Evolutionary conservation across 2,329 filamentous ascomycete genomes (phyloP).

Genomic region (Neurospora crassa): DNA sequence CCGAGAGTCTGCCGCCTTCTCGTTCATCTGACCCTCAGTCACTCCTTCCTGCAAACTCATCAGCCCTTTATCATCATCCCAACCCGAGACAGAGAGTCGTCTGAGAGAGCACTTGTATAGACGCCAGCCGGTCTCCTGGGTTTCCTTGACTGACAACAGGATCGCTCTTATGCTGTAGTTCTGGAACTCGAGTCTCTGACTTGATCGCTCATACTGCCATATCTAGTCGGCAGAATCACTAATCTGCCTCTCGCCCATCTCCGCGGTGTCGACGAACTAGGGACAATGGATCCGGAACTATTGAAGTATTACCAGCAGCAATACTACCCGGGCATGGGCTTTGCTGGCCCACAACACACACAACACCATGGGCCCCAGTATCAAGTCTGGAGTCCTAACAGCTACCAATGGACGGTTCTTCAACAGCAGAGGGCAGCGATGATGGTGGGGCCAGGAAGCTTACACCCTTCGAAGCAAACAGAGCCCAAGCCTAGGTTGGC

Average conservation of each 20-base stretch:
- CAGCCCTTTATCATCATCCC: neutral
- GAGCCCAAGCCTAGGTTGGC: conserved; percentile 45
- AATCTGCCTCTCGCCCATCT: neutral
- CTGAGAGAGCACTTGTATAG: neutral
- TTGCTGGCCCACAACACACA: neutral
- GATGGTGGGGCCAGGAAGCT: conserved; percentile 16
- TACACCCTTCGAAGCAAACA: conserved; percentile 19
- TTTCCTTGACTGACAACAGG: neutral
- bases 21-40: conserved; percentile 16
- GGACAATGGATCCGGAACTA: neutral
- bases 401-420: conserved; percentile 15
- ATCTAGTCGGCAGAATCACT: neutral
- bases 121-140: neutral
- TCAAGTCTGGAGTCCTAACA: conserved; percentile 13
- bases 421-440: conserved; percentile 13
- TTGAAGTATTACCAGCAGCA: conserved; percentile 15
- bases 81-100: neutral
- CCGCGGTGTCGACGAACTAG: neutral
- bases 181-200: neutral
- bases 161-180: neutral
- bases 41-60: conserved; percentile 12
- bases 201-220: neutral
- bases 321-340: conserved; percentile 8
- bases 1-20: conserved; percentile 10
- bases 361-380: conserved; percentile 8